Conservation (phyloP, 1,284 basidiomycete genomes). For the Ustilago loliicola region DNA sequence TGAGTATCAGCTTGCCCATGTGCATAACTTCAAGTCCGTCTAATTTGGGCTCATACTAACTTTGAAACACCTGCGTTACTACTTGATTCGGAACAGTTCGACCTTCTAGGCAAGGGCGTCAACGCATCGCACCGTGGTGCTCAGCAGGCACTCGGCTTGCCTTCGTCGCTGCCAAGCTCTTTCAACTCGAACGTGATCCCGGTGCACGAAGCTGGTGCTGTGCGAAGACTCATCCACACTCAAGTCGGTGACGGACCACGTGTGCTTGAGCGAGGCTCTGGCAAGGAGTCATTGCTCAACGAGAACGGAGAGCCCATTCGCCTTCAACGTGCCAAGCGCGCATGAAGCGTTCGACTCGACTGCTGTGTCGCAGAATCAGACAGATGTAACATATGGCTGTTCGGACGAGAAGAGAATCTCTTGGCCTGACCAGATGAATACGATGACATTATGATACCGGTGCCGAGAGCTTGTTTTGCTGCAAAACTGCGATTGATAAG, state of each 20-base stretch:
- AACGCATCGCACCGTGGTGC: constrained; percentile 63
- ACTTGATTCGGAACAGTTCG: constrained; percentile 38
- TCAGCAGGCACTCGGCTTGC: constrained; percentile 48
- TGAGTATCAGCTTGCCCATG: constrained; percentile 29
- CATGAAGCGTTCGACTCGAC: constrained; percentile 8
- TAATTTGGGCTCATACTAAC: not conserved
- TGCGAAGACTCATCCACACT: constrained; percentile 68
- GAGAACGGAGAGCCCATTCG: constrained; percentile 62
- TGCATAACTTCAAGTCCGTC: not conserved
- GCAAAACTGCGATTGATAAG: constrained; percentile 25
- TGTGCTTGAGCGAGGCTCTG: constrained; percentile 57
- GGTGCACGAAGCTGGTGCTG: constrained; percentile 64
- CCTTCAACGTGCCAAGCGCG: constrained; percentile 62
- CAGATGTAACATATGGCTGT: not conserved
- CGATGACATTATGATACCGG: constrained; percentile 21
- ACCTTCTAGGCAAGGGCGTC: constrained; percentile 61
- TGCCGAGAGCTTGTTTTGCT: constrained; percentile 50
- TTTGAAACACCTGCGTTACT: not conserved
- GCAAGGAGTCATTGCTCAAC: constrained; percentile 56
- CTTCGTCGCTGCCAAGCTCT: constrained; percentile 50
- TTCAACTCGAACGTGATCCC: constrained; percentile 67
- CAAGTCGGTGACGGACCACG: constrained; percentile 69
- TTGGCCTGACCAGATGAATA: not conserved
- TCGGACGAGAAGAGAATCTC: not conserved
- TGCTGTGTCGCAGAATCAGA: not conserved